Percentiles rank a stretch among this genome's conserved stretches.
phyloP scores from a whole-genome alignment of 345 rosid species.

The Sapria himalayana region DNA sequence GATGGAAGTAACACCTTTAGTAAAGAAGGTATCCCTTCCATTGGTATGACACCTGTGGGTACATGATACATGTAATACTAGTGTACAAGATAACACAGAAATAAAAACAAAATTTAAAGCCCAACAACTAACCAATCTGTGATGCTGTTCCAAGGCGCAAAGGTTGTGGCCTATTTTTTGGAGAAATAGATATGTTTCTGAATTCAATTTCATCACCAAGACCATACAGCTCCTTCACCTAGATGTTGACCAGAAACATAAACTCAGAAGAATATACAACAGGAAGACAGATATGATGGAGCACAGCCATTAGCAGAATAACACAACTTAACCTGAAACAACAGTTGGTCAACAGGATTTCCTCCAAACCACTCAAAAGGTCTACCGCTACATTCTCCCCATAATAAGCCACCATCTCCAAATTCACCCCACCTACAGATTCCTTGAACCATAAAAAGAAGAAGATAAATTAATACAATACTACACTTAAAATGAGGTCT shows the following conservation, averaged over 20 bases:
- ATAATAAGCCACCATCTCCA: constrained; percentile 82
- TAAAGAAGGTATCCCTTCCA: constrained; percentile 92
- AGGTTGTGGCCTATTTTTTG: constrained; percentile 62
- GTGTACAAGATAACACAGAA: not conserved
- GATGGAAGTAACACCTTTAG: constrained; percentile 83
- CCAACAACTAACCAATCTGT: constrained; percentile 52
- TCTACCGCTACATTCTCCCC: constrained; percentile 78
- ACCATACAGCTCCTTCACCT: constrained; percentile 96
- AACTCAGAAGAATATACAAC: not conserved
- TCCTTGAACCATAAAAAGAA: constrained; percentile 17
- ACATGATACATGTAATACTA: constrained; percentile 4
- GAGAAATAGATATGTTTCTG: constrained; percentile 55
- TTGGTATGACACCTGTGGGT: constrained; percentile 58
- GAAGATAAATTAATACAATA: not conserved
- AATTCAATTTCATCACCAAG: constrained; percentile 48
- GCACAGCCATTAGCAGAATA: not conserved
- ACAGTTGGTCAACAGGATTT: constrained; percentile 36
- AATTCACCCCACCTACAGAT: constrained; percentile 96
- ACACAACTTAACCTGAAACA: constrained; percentile 30
- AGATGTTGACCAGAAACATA: not conserved
- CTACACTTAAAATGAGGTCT: not conserved
- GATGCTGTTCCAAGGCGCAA: constrained; percentile 88
- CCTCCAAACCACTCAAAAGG: constrained; percentile 90
- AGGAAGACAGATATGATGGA: too few species aligned
- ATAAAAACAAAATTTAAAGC: constrained; percentile 5